Evolutionary conservation across 495 filamentous ascomycete genomes (phyloP).

Genomic region (Penicillium crystallinum): DNA sequence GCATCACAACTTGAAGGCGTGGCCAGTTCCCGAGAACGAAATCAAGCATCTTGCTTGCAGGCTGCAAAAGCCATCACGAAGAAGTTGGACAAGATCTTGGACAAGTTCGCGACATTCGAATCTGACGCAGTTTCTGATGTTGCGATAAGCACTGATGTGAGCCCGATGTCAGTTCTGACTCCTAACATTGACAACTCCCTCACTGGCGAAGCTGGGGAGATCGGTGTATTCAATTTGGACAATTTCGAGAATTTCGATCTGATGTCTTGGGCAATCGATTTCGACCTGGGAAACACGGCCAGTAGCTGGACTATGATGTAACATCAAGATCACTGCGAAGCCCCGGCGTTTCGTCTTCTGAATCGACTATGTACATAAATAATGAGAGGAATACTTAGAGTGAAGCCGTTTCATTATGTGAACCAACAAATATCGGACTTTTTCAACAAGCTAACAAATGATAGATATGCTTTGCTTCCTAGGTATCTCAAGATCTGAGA

Average conservation of each 20-base stretch:
- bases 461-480: no score
- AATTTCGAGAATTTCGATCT: constrained; percentile 12
- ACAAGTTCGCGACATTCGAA: constrained; percentile 6
- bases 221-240: constrained; percentile 10
- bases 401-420: no score
- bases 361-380: no score
- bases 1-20: constrained; percentile 16
- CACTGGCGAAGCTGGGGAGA: constrained; percentile 4
- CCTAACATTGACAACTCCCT: constrained; percentile 1
- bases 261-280: constrained; percentile 15
- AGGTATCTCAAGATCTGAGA: no score
- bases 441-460: no score
- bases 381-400: no score
- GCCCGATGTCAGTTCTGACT: neutral
- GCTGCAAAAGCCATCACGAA: constrained; percentile 14
- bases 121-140: constrained; percentile 3
- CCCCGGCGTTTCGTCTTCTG: no score
- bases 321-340: neutral
- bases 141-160: constrained; percentile 6
- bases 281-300: constrained; percentile 10
- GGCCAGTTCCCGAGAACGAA: constrained; percentile 11
- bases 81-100: constrained; percentile 15
- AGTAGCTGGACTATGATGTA: constrained; percentile 11
- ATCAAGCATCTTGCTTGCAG: constrained; percentile 16
- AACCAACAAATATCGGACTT: no score